Conservation (phyloP, 805 yeast genomes). For the Wickerhamomyces subpelliculosus region DNA sequence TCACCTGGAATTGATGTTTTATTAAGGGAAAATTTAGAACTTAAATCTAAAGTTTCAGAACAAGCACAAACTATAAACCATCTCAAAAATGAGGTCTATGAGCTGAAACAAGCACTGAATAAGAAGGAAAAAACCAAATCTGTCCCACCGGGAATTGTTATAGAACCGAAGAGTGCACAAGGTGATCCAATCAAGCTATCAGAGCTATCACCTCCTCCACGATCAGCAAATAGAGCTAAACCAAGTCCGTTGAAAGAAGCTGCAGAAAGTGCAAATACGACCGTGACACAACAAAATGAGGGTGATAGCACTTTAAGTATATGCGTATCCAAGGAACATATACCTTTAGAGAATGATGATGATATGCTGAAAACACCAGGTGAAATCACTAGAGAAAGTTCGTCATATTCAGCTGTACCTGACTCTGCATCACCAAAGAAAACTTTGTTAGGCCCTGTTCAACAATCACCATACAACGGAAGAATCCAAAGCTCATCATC, state of each 20-base stretch:
- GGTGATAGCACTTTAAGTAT: too few species aligned
- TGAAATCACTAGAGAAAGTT: background rate
- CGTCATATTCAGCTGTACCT: background rate
- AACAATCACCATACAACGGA: slow-evolving; percentile 1
- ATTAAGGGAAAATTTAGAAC: slow-evolving; percentile 9
- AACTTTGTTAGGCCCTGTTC: background rate
- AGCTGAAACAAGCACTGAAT: slow-evolving; percentile 6
- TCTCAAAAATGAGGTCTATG: slow-evolving; percentile 10
- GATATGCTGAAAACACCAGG: background rate
- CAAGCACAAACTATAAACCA: slow-evolving; percentile 10
- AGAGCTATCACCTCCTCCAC: slow-evolving; percentile 26
- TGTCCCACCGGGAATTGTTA: too few species aligned
- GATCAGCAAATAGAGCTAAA: slow-evolving; percentile 30
- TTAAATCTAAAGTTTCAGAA: slow-evolving; percentile 11
- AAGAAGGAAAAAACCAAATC: too few species aligned
- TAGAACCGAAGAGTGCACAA: too few species aligned
- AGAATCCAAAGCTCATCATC: background rate
- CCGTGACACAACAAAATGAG: background rate
- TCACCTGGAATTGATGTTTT: slow-evolving; percentile 5
- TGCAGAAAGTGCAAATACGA: background rate
- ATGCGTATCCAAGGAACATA: too few species aligned
- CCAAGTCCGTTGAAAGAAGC: slow-evolving; percentile 4
- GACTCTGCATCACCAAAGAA: background rate
- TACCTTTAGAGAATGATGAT: too few species aligned
- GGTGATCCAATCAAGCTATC: too few species aligned